Base-by-base conservation (phyloP, 331 rosid species). In the Quercus tomentella region DNA sequence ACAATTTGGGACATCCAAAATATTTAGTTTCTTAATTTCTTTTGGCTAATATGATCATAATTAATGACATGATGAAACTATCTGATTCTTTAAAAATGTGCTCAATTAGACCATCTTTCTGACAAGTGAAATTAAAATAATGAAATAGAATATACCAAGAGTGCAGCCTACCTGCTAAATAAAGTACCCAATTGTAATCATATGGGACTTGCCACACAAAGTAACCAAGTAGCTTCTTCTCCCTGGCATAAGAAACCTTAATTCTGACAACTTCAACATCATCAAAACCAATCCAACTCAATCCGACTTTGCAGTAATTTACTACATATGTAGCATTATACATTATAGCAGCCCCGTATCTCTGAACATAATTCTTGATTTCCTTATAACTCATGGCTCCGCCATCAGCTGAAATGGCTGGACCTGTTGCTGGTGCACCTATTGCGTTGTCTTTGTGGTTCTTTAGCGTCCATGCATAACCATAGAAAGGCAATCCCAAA, bases 391-490 rank as follows among this genome's bases (percentile, higher is more conserved):
- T 35, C 28, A 76, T 54, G n/a, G 17, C 25, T 23, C 79, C 81
- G 17, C 0, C 49, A 11, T 23, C 20, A 1, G 17, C 41, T 33
- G 37, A 33, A 28, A 73, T 72, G 14, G 76, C 72, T 10, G 79
- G 72, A 66, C 79, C 82, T 9, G 69, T 65, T 35, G 81, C 52
- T 21, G 54, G 43, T 22, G 82, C 76, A 23, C 86, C 82, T 26
- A 65, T 49, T 15, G 20, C 72, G 41, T 78, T 74, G 5, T 73
- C 74, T 57, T n/a, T 5, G 10, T 73, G 72, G 25, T 79, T 72
- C 4, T n/a, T 16, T 37, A 82, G 79, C 10, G 31, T 86, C 86
- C 86, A 86, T 0, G 82, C 74, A 71, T 56, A 71, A 16, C 89
- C 89, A 51, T 70, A 67, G 43, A 75, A 79, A 11, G 89, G 75